Evolutionary conservation across 2,329 filamentous ascomycete species (phyloP), one percentile per base, ranked within the genome.

Genomic region (Colletotrichum gloeosporioides): DNA sequence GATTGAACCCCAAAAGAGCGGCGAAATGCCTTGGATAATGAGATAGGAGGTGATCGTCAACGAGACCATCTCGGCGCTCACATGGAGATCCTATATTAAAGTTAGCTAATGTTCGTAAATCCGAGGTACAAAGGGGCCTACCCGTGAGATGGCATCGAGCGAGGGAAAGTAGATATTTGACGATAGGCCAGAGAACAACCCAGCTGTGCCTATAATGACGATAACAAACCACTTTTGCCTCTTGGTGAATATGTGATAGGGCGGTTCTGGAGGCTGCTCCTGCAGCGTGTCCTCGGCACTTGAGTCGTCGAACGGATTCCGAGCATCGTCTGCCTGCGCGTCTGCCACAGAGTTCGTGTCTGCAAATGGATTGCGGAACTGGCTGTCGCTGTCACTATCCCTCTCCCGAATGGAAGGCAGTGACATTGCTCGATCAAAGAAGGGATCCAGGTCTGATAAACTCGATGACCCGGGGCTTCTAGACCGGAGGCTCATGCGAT

Each of bases 81-180:
- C 80, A 18, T 79, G 53, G 3, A 85, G 79, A 16, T 85, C 82
- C 78, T 81, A 22, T 18, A 8, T 13, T 22, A 25, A 16, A 25
- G 25, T 64, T 9, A 61, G 59, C 18, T 32, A 55, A 55, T 22
- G 18, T 29, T 25, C 34, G 15, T 9, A 15, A 44, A 25, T 66
- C 2, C 8, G 32, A 31, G 8, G 8, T 3, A 0, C 16, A 9
- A 12, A 29, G 3, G n/a, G 10, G 39, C 77, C 44, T 77, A 84
- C 84, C 68, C 79, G 73, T 9, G 85, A 81, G 18, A 89, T 84
- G 4, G 81, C 77, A 61, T 84, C 82, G 7, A 89, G 77, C 1
- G 87, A 84, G 1, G 88, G 88, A 66, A 88, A 85, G 81, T 90
- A 90, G 67, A 91, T 90, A 75, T 88, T 89, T 36, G 86, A 86